A percentile compares a stretch with the other conserved stretches of the same genome.
Evolutionary conservation across 2,329 filamentous ascomycete genomes (phyloP).

Genomic region (Penicillium sp.): DNA sequence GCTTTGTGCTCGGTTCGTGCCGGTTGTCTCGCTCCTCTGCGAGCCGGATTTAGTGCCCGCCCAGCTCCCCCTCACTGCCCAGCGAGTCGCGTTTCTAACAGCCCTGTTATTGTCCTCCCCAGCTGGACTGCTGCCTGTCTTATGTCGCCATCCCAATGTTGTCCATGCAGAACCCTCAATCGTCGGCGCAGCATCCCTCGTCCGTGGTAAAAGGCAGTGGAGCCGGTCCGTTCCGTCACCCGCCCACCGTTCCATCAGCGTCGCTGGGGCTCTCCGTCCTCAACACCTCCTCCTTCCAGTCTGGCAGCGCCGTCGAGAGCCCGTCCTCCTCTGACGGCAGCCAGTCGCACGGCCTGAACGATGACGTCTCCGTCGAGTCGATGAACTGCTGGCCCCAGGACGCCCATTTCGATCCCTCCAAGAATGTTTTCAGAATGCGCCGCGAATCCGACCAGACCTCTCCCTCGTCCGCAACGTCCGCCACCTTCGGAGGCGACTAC

Average conservation of each 20-base stretch:
- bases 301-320: conserved; percentile 21
- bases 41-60: neutral
- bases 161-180: conserved; percentile 35
- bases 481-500: conserved; percentile 18
- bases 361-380: conserved; percentile 30
- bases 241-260: conserved; percentile 17
- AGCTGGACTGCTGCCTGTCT: conserved; percentile 9
- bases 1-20: neutral
- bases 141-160: conserved; percentile 28
- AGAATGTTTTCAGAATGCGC: conserved; percentile 14
- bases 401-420: conserved; percentile 21
- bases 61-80: neutral
- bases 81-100: neutral
- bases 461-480: conserved; percentile 24
- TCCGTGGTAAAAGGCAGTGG: conserved; percentile 14
- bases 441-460: conserved; percentile 17
- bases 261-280: conserved; percentile 1
- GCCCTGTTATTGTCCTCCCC: neutral
- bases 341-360: conserved; percentile 30
- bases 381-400: conserved; percentile 11
- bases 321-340: conserved; percentile 25
- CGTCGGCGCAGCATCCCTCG: conserved; percentile 23
- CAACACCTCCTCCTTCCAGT: conserved; percentile 12
- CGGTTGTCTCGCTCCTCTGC: neutral
- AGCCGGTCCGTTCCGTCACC: conserved; percentile 14